These are phyloP conservation scores for Marasmius tenuissimus DNA, from an alignment of 1,284 basidiomycete species.

Conservation along the genomic window DNA sequence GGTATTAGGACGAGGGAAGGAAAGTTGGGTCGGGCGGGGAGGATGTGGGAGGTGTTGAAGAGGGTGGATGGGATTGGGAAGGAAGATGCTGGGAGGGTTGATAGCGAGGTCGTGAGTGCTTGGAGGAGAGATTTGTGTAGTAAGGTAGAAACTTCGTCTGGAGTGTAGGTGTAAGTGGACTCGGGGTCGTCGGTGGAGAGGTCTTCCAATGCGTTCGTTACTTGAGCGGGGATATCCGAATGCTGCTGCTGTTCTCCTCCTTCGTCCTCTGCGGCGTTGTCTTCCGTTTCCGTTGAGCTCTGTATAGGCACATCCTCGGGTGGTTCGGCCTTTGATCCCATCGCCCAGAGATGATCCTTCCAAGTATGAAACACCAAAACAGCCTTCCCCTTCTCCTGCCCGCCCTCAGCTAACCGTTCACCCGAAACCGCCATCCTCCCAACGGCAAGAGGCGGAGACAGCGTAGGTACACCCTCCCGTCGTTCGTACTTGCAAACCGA, in stretches of 20 bases:
- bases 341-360: constrained; percentile 71
- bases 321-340: constrained; percentile 59
- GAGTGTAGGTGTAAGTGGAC: constrained; percentile 24
- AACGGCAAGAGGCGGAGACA: constrained; percentile 63
- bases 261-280: constrained; percentile 18
- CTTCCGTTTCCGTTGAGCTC: constrained; percentile 20
- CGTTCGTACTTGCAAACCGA: constrained; percentile 50
- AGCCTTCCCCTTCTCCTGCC: constrained; percentile 69
- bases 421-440: constrained; percentile 66
- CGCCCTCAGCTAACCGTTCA: constrained; percentile 38
- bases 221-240: constrained; percentile 5
- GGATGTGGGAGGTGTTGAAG: constrained; percentile 76
- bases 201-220: background rate
- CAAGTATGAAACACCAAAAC: constrained; percentile 68
- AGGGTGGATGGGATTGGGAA: constrained; percentile 78
- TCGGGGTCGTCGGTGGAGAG: background rate
- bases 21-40: constrained; percentile 72
- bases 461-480: constrained; percentile 30
- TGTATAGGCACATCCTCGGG: constrained; percentile 41
- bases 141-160: constrained; percentile 62
- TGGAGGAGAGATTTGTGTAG: constrained; percentile 75
- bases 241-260: constrained; percentile 18
- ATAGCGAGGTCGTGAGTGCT: constrained; percentile 51
- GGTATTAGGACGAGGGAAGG: constrained; percentile 40
- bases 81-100: constrained; percentile 45